Evolutionary conservation across 1,139 yeast species (phyloP).

Genomic region (Yamadazyma blattariae): DNA sequence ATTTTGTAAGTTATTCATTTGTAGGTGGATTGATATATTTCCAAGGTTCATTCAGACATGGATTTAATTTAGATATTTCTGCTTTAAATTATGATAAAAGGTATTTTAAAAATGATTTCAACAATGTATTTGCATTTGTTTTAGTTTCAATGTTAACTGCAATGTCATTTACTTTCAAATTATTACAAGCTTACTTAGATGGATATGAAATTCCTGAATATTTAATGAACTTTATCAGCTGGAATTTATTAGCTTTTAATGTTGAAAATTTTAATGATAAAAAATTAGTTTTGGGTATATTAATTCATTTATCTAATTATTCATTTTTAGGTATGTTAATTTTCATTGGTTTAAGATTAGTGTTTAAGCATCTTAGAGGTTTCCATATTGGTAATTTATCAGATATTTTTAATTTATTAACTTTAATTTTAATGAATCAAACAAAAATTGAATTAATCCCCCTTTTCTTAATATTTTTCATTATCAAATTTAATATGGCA

Average conservation of each 20-base stretch:
- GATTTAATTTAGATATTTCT: slow-evolving; percentile 12
- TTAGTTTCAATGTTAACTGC: slow-evolving; percentile 36
- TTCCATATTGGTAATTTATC: slow-evolving; percentile 28
- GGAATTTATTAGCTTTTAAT: slow-evolving; percentile 28
- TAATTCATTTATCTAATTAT: slow-evolving; percentile 27
- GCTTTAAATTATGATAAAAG: slow-evolving; percentile 7
- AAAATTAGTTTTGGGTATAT: slow-evolving; percentile 25
- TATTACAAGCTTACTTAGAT: slow-evolving; percentile 52
- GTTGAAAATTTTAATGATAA: slow-evolving; percentile 18
- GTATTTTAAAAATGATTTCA: slow-evolving; percentile 12
- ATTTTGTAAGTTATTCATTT: slow-evolving; percentile 37
- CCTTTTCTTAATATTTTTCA: slow-evolving; percentile 51
- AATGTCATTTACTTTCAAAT: slow-evolving; percentile 54
- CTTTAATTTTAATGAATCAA: slow-evolving; percentile 66
- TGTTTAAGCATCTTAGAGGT: slow-evolving; percentile 23
- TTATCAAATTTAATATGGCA: slow-evolving; percentile 30
- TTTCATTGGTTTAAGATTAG: slow-evolving; percentile 21
- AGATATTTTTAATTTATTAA: slow-evolving; percentile 43
- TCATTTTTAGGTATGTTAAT: slow-evolving; percentile 18
- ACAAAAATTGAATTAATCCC: slow-evolving; percentile 70
- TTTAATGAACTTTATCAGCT: slow-evolving; percentile 27
- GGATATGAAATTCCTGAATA: slow-evolving; percentile 49
- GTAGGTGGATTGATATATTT: slow-evolving; percentile 20
- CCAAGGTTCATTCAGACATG: slow-evolving; percentile 25
- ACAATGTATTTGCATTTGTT: slow-evolving; percentile 32